Evolutionary conservation across 495 filamentous ascomycete species (phyloP).

Genomic region (Penicillium coprophilum): DNA sequence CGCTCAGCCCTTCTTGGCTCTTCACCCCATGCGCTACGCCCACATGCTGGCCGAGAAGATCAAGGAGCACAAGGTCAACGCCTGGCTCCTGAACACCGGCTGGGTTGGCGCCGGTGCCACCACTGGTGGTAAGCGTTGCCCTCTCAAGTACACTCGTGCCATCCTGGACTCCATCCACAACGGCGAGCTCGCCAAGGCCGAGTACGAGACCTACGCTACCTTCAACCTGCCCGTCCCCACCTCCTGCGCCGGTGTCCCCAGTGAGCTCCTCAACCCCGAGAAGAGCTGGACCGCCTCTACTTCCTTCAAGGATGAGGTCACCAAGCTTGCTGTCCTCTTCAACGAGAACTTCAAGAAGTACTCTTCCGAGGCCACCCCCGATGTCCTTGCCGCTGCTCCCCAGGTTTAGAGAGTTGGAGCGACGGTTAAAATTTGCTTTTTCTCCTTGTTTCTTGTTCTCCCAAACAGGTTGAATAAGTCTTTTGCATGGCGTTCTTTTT

Average conservation of each 20-base stretch:
- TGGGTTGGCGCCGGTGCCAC: slow-evolving; percentile 96
- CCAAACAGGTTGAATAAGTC: slow-evolving; percentile 22
- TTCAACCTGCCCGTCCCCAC: slow-evolving; percentile 96
- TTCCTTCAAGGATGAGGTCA: slow-evolving; percentile 82
- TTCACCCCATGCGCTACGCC: slow-evolving; percentile 99
- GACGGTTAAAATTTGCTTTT: slow-evolving; percentile 31
- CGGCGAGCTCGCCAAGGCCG: slow-evolving; percentile 84
- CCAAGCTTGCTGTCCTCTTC: slow-evolving; percentile 83
- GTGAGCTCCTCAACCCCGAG: slow-evolving; percentile 90
- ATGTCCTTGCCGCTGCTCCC: slow-evolving; percentile 55
- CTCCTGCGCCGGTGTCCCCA: slow-evolving; percentile 78
- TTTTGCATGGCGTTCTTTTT: slow-evolving; percentile 35
- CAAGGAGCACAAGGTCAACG: slow-evolving; percentile 88
- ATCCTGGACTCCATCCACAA: slow-evolving; percentile 98
- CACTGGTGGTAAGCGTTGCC: slow-evolving; percentile 97
- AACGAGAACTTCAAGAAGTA: slow-evolving; percentile 98
- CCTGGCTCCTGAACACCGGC: slow-evolving; percentile 98
- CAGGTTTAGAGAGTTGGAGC: slow-evolving; percentile 14
- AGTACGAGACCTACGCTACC: slow-evolving; percentile 92
- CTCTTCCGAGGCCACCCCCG: slow-evolving; percentile 77
- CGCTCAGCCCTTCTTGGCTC: slow-evolving; percentile 96
- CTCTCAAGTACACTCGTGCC: slow-evolving; percentile 97
- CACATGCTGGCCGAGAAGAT: slow-evolving; percentile 99
- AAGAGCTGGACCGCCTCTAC: slow-evolving; percentile 81
- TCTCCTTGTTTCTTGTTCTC: slow-evolving; percentile 20